Conservation (phyloP, 2,329 filamentous ascomycete species). For the Phialophora expanda region DNA sequence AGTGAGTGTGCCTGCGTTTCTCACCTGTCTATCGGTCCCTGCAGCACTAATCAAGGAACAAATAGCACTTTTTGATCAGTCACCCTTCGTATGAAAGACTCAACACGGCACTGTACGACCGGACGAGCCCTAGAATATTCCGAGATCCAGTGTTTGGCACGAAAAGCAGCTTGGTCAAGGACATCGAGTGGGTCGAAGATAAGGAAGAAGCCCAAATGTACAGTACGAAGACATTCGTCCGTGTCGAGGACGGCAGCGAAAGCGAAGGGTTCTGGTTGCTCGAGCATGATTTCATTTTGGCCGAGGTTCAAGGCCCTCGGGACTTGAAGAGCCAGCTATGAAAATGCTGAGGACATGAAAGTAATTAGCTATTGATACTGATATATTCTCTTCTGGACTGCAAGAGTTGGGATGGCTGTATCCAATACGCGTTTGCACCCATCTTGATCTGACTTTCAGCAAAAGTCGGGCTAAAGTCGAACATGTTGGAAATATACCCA, state of each 20-base stretch:
- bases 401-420: not conserved
- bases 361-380: not conserved
- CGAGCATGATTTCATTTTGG: not conserved
- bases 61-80: not conserved
- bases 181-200: constrained; percentile 7
- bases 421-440: not conserved
- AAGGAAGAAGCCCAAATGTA: constrained; percentile 6
- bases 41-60: not conserved
- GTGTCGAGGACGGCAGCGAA: not conserved
- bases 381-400: not conserved
- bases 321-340: not conserved
- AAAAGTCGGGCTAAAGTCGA: not conserved
- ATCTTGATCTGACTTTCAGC: not conserved
- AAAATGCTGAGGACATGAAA: not conserved
- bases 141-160: constrained; percentile 2
- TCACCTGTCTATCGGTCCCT: not conserved
- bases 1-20: not conserved
- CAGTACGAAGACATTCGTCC: not conserved
- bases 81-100: not conserved
- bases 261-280: not conserved
- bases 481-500: not conserved
- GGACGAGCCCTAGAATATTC: not conserved
- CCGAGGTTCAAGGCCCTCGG: not conserved
- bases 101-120: not conserved
- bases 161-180: constrained; percentile 15